These are phyloP conservation scores for Pseudogymnoascus sp. DNA, from an alignment of 2,329 filamentous ascomycete species.

Conservation along the genomic window DNA sequence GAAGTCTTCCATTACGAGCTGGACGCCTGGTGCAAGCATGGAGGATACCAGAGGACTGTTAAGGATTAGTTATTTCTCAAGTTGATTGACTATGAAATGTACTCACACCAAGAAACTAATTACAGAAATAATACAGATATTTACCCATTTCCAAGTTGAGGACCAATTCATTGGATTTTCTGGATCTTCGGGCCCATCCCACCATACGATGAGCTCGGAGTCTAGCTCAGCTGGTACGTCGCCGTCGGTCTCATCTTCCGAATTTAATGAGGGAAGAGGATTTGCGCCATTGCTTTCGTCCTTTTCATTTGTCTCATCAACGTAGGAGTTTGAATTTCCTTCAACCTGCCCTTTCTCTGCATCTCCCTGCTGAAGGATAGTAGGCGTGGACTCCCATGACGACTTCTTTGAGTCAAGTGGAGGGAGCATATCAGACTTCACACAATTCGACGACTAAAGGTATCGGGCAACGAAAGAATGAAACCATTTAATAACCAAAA, in stretches of 20 bases:
- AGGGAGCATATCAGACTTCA: neutral
- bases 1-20: conserved; percentile 39
- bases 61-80: neutral
- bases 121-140: conserved; percentile 19
- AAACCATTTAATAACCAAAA: neutral
- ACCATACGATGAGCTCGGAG: conserved; percentile 18
- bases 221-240: conserved; percentile 13
- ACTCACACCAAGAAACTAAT: conserved; percentile 24
- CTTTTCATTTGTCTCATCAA: neutral
- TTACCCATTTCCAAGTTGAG: conserved; percentile 17
- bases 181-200: conserved; percentile 21
- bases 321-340: neutral
- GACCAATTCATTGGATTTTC: conserved; percentile 24
- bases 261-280: neutral
- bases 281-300: neutral
- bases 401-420: neutral
- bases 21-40: conserved; percentile 42
- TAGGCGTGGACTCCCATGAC: neutral
- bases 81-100: neutral
- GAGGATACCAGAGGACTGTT: conserved; percentile 38
- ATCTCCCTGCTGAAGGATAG: neutral
- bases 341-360: neutral
- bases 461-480: neutral
- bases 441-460: neutral
- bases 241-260: conserved; percentile 24